phyloP scores from a whole-genome alignment of 495 filamentous ascomycete genomes.

The Staphylotrichum tortipilum region DNA sequence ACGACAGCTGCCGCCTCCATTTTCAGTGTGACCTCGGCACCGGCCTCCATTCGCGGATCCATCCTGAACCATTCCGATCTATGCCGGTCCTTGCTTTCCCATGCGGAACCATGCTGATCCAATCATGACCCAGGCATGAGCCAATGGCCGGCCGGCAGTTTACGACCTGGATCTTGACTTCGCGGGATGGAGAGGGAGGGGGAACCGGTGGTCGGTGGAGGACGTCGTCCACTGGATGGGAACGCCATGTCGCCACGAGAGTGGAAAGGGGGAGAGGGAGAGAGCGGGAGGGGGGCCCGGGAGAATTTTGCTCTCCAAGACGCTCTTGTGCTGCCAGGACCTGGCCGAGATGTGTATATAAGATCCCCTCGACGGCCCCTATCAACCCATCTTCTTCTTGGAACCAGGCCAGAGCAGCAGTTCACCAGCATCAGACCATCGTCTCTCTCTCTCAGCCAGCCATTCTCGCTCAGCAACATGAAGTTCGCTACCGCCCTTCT shows the following conservation, averaged over 20 bases:
- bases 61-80: too few relatives aligned
- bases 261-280: too few relatives aligned
- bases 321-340: not conserved
- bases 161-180: not conserved
- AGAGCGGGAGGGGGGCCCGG: too few relatives aligned
- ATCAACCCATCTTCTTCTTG: not conserved
- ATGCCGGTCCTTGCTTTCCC: too few relatives aligned
- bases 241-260: not conserved
- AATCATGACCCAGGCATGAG: not conserved
- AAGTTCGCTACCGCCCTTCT: constrained; percentile 10
- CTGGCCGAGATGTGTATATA: not conserved
- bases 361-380: not conserved
- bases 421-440: not conserved
- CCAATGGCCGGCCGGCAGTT: constrained; percentile 1
- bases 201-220: not conserved
- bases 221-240: not conserved
- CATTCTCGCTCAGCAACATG: constrained; percentile 13
- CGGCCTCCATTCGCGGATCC: not conserved
- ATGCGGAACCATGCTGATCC: not conserved
- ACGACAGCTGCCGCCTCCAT: not conserved
- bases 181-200: not conserved
- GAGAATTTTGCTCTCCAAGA: not conserved
- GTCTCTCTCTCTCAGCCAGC: too few relatives aligned
- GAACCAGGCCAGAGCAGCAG: not conserved
- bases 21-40: not conserved